These are phyloP conservation scores for Podospora didyma DNA, from an alignment of 495 filamentous ascomycete species.

Conservation along the genomic window DNA sequence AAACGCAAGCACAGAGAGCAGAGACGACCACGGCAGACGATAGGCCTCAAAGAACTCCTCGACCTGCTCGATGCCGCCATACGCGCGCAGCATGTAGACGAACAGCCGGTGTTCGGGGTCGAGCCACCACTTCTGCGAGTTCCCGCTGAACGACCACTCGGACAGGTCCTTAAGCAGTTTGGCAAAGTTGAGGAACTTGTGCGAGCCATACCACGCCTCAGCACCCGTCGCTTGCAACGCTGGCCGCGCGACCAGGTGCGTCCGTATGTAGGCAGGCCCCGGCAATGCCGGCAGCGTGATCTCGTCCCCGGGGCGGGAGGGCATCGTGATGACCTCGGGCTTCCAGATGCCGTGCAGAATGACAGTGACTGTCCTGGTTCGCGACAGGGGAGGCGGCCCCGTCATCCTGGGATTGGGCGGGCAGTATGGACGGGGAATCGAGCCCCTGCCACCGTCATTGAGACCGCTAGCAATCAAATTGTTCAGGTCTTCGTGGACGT, in stretches of 20 bases:
- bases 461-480: background rate
- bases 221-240: background rate
- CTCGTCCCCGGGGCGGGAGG: background rate
- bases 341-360: background rate
- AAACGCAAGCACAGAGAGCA: too few relatives aligned
- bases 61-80: background rate
- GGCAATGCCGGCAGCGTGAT: background rate
- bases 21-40: too few relatives aligned
- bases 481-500: background rate
- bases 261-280: background rate
- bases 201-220: background rate
- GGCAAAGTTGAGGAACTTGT: background rate
- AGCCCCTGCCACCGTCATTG: background rate
- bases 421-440: background rate
- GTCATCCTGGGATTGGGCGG: background rate
- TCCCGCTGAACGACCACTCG: background rate
- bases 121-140: background rate
- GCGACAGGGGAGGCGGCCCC: background rate
- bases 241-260: background rate
- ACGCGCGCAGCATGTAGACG: background rate
- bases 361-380: background rate
- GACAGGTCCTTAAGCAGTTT: background rate
- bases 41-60: background rate
- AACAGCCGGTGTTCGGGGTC: background rate
- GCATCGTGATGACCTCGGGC: conserved; percentile 5